Evolutionary conservation across 257 asterid species (phyloP).

Genomic region (Gardenia jasminoides): DNA sequence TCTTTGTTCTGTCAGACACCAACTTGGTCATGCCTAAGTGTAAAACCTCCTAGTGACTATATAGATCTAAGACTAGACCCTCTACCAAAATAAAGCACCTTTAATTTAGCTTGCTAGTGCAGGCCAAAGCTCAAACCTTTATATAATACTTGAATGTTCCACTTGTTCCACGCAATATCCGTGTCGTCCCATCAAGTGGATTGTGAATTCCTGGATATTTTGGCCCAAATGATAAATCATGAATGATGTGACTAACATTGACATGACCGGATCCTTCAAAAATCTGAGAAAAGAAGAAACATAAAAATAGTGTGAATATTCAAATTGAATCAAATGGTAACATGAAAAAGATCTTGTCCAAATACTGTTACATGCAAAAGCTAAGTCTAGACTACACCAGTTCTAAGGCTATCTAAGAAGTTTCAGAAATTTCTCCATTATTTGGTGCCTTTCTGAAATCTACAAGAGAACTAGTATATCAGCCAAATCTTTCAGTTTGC

Average conservation of each 20-base stretch:
- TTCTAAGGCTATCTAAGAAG: background rate
- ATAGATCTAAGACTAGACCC: background rate
- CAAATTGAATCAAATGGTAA: background rate
- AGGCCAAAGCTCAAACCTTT: constrained; percentile 53
- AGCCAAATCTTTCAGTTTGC: background rate
- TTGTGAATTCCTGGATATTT: constrained; percentile 95
- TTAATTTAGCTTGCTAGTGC: background rate
- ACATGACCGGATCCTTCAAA: constrained; percentile 85
- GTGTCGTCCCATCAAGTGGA: constrained; percentile 87
- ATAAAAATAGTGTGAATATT: constrained; percentile 6
- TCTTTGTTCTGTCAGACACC: background rate
- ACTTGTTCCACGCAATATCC: constrained; percentile 80
- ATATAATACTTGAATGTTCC: constrained; percentile 98
- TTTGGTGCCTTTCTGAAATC: background rate
- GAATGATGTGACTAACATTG: constrained; percentile 92
- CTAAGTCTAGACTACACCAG: background rate
- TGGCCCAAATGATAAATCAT: constrained; percentile 94
- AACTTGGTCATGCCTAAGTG: background rate
- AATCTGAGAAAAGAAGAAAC: constrained; percentile 53
- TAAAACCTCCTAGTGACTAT: background rate
- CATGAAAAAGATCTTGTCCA: background rate
- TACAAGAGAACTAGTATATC: background rate
- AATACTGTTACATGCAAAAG: background rate
- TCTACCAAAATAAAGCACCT: background rate
- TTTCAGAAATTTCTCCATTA: background rate